Evolutionary conservation across 2,329 filamentous ascomycete species (phyloP).

Genomic region (Verticillium isaacii): DNA sequence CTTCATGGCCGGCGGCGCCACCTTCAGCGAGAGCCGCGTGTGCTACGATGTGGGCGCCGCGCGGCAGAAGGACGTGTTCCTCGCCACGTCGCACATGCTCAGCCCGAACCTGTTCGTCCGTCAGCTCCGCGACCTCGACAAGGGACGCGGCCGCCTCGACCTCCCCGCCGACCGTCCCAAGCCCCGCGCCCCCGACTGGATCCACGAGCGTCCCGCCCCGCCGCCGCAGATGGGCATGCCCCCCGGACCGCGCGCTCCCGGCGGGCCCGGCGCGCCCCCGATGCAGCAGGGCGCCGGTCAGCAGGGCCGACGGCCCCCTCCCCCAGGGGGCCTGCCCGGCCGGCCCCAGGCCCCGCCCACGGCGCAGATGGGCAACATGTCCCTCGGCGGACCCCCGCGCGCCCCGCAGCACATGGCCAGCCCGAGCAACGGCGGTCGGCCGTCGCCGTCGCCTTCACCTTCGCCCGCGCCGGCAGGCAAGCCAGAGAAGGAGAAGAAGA

Average conservation of each 20-base stretch:
- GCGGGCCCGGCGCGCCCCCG: conserved; percentile 12
- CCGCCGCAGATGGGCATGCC: conserved; percentile 34
- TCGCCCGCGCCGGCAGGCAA: conserved; percentile 35
- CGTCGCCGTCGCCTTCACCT: conserved; percentile 15
- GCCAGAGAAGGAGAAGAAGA: conserved; percentile 60
- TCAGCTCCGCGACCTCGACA: conserved; percentile 75
- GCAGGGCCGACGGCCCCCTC: conserved; percentile 10
- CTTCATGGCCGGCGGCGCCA: conserved; percentile 93
- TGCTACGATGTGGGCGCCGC: conserved; percentile 82
- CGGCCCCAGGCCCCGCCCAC: conserved; percentile 41
- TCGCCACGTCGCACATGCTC: conserved; percentile 89
- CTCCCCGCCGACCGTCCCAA: conserved; percentile 77
- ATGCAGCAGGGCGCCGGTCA: conserved; percentile 12
- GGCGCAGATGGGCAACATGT: conserved; percentile 52
- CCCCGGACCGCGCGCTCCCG: conserved; percentile 20
- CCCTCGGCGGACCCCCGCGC: conserved; percentile 28
- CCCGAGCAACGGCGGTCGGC: conserved; percentile 3
- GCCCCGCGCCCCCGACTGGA: conserved; percentile 76
- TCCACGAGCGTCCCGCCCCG: conserved; percentile 70
- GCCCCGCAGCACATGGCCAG: conserved; percentile 17
- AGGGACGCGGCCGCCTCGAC: conserved; percentile 69
- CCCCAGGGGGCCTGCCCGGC: conserved; percentile 26
- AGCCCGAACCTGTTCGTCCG: conserved; percentile 78
- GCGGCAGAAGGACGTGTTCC: conserved; percentile 75
- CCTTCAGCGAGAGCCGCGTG: conserved; percentile 80